A percentile compares a stretch with the other conserved stretches of the same genome.
Conservation (phyloP, 768 basidiomycete species). For the Leccinellum rugosiceps region DNA sequence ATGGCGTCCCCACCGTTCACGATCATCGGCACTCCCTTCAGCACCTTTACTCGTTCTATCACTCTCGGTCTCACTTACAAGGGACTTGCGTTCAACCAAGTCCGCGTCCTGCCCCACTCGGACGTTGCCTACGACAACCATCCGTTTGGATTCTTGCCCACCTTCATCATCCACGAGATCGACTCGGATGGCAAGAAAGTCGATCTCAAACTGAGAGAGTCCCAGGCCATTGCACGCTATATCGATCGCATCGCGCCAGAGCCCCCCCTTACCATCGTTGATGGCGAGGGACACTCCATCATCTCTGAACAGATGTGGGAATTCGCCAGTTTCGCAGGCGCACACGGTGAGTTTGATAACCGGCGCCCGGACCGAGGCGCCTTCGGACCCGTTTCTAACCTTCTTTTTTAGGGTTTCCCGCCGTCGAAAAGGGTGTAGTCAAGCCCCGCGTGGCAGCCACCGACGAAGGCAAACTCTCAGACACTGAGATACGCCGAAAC, state of each 20-base stretch:
- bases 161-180: conserved; percentile 29
- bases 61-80: conserved; percentile 31
- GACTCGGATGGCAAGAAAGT: conserved; percentile 16
- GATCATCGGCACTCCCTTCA: conserved; percentile 32
- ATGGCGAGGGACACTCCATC: conserved; percentile 20
- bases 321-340: conserved; percentile 25
- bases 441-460: conserved; percentile 29
- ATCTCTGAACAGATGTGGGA: conserved; percentile 34
- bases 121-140: conserved; percentile 27
- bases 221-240: conserved; percentile 28
- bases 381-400: not conserved
- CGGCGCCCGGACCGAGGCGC: not conserved
- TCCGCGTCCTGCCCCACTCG: conserved; percentile 26
- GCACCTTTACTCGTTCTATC: conserved; percentile 32
- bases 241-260: conserved; percentile 30
- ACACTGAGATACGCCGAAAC: conserved; percentile 19
- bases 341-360: conserved; percentile 18
- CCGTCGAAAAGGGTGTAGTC: conserved; percentile 30
- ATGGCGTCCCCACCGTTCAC: conserved; percentile 25
- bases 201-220: conserved; percentile 28
- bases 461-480: conserved; percentile 22
- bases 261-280: conserved; percentile 19
- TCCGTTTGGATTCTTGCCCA: conserved; percentile 32
- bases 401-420: conserved; percentile 23
- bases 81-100: conserved; percentile 24